Evolutionary conservation across 345 rosid genomes (phyloP).

Genomic region (Aquilaria malaccensis): DNA sequence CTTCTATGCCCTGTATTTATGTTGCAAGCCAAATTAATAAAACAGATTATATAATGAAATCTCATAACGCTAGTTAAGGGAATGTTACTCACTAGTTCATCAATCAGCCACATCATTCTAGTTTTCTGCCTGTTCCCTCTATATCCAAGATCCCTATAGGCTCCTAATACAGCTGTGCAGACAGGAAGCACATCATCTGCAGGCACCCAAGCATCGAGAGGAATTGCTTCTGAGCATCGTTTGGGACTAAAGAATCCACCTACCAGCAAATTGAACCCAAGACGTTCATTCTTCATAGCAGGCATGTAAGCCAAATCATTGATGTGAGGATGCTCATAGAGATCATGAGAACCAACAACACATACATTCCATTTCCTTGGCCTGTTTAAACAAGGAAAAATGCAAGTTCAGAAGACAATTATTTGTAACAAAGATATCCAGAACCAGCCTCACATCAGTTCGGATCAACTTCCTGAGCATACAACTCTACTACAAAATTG

Average conservation of each 20-base stretch:
- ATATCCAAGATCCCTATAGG: slow-evolving; percentile 71
- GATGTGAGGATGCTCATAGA: slow-evolving; percentile 89
- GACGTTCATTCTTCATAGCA: slow-evolving; percentile 51
- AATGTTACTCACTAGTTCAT: slow-evolving; percentile 62
- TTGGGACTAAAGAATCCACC: slow-evolving; percentile 89
- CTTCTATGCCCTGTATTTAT: slow-evolving; percentile 61
- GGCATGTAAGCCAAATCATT: slow-evolving; percentile 94
- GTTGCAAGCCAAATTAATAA: not conserved
- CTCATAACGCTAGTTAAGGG: not conserved
- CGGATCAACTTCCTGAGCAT: no score
- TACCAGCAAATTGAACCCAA: slow-evolving; percentile 77
- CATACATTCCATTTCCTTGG: slow-evolving; percentile 92
- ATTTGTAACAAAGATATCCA: no score
- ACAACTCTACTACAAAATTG: not conserved
- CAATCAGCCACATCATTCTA: slow-evolving; percentile 92
- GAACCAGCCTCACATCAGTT: not conserved
- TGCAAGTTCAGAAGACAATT: no score
- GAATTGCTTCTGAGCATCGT: slow-evolving; percentile 76
- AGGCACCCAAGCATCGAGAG: slow-evolving; percentile 86
- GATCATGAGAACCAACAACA: slow-evolving; percentile 78
- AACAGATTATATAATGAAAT: no score
- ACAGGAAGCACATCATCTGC: slow-evolving; percentile 59
- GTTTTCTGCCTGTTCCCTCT: slow-evolving; percentile 85
- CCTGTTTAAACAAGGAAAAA: slow-evolving; percentile 24
- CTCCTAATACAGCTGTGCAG: slow-evolving; percentile 70